Percentiles rank a stretch among this genome's conserved stretches.
Conservation (phyloP, 148 eudicot genomes). For the Cornus florida region DNA sequence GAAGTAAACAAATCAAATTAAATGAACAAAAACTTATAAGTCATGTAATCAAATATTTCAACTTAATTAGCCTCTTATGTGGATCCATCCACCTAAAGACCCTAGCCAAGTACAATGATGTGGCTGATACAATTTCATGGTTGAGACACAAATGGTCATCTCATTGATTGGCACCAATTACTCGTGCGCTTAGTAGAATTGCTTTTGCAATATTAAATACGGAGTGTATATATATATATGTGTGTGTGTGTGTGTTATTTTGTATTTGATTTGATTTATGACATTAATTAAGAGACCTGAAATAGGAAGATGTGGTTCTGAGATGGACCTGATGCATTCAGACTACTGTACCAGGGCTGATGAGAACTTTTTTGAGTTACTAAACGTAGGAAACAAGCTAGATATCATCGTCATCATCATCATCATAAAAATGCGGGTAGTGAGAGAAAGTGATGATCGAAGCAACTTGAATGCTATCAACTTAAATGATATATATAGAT, state of each 20-base stretch:
- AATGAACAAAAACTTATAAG: too few relatives aligned
- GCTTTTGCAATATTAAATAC: neutral
- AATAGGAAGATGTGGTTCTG: neutral
- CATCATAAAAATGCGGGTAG: neutral
- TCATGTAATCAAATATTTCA: too few relatives aligned
- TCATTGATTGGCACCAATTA: neutral
- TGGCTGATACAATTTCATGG: neutral
- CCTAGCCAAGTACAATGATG: neutral
- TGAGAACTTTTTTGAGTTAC: neutral
- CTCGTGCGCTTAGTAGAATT: neutral
- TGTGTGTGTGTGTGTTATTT: too few relatives aligned
- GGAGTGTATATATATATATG: too few relatives aligned
- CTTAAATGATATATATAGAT: too few relatives aligned
- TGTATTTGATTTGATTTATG: too few relatives aligned
- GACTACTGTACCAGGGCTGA: neutral
- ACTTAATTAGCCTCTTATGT: too few relatives aligned
- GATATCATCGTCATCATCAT: neutral
- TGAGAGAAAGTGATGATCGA: neutral
- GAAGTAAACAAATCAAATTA: too few relatives aligned
- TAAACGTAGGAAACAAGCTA: constrained; percentile 2
- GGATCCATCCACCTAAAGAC: too few relatives aligned
- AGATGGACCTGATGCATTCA: neutral
- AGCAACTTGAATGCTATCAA: too few relatives aligned
- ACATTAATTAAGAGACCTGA: neutral
- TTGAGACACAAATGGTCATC: neutral